Conservation (phyloP, 106 monocot species). For the Chionographis japonica region DNA sequence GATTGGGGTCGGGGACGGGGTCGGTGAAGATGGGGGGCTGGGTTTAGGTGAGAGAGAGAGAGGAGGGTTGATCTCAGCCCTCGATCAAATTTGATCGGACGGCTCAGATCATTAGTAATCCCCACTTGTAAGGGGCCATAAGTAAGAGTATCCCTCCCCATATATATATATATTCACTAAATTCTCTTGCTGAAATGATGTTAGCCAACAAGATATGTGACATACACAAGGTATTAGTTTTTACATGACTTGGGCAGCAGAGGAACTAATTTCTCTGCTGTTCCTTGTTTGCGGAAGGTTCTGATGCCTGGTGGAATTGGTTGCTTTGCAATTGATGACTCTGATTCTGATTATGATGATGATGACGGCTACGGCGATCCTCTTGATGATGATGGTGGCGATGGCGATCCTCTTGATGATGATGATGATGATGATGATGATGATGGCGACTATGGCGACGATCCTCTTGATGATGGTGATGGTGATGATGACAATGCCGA, state of each 20-base stretch:
- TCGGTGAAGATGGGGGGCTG: too few relatives aligned
- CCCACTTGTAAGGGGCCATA: too few relatives aligned
- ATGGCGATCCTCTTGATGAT: not conserved
- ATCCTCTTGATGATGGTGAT: not conserved
- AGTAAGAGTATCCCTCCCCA: too few relatives aligned
- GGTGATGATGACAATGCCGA: not conserved
- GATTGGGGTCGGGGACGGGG: too few relatives aligned
- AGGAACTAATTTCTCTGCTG: slow-evolving; percentile 32
- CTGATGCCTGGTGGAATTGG: slow-evolving; percentile 22
- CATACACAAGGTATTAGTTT: not conserved
- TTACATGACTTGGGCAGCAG: slow-evolving; percentile 1
- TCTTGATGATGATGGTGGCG: not conserved
- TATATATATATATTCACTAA: not conserved
- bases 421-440: not conserved
- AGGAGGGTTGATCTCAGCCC: too few relatives aligned
- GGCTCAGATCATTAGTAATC: too few relatives aligned
- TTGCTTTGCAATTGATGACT: slow-evolving; percentile 23
- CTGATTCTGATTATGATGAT: slow-evolving; percentile 1
- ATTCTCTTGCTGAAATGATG: not conserved
- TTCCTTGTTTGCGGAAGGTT: slow-evolving; percentile 23
- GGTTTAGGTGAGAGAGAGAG: too few relatives aligned
- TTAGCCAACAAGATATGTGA: too few relatives aligned
- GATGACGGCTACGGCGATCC: slow-evolving; percentile 1
- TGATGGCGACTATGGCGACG: slow-evolving; percentile 3
- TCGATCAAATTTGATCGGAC: too few relatives aligned